Evolutionary conservation across 2,329 filamentous ascomycete genomes (phyloP).

Genomic region (Sclerotinia nivalis): DNA sequence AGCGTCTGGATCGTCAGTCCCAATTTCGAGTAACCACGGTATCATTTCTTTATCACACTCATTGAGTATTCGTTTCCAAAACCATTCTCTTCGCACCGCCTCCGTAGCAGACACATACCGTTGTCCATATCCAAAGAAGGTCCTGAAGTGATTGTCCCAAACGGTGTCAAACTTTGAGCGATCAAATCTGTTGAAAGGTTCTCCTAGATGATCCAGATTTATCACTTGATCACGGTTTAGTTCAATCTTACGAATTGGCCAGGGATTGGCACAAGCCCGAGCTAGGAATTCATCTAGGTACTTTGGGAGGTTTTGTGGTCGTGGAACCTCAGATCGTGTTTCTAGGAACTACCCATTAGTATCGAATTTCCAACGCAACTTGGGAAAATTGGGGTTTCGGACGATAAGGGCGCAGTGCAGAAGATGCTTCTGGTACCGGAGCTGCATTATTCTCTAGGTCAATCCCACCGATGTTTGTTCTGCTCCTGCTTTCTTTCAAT

Average conservation of each 20-base stretch:
- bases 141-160: slow-evolving; percentile 5
- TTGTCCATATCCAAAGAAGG: neutral
- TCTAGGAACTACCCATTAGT: neutral
- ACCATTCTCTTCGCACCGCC: neutral
- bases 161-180: neutral
- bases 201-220: neutral
- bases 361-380: neutral
- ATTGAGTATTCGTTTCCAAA: neutral
- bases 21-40: neutral
- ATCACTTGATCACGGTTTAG: neutral
- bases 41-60: neutral
- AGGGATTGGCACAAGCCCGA: neutral
- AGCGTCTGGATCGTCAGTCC: neutral
- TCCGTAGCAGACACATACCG: neutral
- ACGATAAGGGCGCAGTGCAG: neutral
- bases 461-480: neutral
- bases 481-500: slow-evolving; percentile 4
- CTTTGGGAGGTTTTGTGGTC: too few relatives aligned
- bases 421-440: neutral
- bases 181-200: neutral
- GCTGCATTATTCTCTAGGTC: neutral
- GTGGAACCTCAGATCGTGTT: neutral
- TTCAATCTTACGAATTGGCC: neutral
- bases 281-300: neutral
- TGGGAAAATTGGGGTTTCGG: neutral